Base-by-base conservation (phyloP, 83 land plant species). In the Picea mariana region DNA sequence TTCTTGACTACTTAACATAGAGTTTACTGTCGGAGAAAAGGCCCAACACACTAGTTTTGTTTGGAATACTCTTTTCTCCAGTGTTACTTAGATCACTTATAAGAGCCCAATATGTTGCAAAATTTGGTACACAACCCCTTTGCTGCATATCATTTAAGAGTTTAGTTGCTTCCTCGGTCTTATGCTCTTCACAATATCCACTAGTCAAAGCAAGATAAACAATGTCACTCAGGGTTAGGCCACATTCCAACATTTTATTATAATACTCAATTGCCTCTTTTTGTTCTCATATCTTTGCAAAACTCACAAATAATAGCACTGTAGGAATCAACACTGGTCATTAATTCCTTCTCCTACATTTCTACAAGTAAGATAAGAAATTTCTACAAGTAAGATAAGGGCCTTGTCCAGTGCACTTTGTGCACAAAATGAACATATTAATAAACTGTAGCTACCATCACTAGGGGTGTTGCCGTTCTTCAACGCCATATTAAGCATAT, bases 71-170 rank as follows among this genome's bases (percentile, higher is more conserved):
- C 21, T 73, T 73, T 44, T 73, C 77, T 44, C 77, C 77, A n/a
- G 42, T 73, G 77, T 47, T 73, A 73, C 77, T 73, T 13, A 73
- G 77, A 73, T 27, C 77, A 73, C 77, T 73, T 73, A 73, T 73
- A 73, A 73, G 58, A n/a, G 77, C 13, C 77, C 77, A 73, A 47
- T 73, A 73, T 8, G 77, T 73, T 18, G 58, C 47, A 73, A 73
- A 73, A 73, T 73, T 15, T 44, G 77, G 77, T 18, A 44, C 58
- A 40, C 21, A 47, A 20, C 77, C 77, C 58, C 7, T 73, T 73
- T 73, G 38, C 77, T 73, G 77, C 77, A 73, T 73, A 73, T 73
- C 77, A 47, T 40, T 73, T 27, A 73, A 73, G 58, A 73, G 52
- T n/a, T 73, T 44, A 73, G 77, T 42, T 73, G 77, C 77, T 73